phyloP scores from a whole-genome alignment of 1,139 yeast genomes.

The Scheffersomyces titani region DNA sequence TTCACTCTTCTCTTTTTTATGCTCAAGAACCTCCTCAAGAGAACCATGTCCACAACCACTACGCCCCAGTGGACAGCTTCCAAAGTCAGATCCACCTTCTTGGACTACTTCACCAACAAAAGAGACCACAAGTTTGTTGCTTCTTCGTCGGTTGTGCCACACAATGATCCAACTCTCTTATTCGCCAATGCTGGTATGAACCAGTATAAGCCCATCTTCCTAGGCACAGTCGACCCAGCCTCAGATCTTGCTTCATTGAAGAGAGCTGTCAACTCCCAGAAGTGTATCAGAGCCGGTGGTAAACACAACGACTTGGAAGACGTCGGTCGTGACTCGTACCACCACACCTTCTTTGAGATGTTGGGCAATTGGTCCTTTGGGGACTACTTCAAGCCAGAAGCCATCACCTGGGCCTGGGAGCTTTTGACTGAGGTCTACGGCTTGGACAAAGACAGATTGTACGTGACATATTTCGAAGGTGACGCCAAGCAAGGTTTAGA shows the following conservation, averaged over 20 bases:
- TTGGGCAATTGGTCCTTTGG: slow-evolving; percentile 99
- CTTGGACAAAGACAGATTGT: slow-evolving; percentile 73
- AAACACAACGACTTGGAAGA: slow-evolving; percentile 98
- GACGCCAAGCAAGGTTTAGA: slow-evolving; percentile 80
- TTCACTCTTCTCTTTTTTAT: slow-evolving; percentile 5
- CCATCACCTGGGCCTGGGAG: slow-evolving; percentile 88
- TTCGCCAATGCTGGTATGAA: slow-evolving; percentile 99
- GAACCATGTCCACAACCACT: slow-evolving; percentile 15
- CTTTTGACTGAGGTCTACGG: slow-evolving; percentile 82
- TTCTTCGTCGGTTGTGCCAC: slow-evolving; percentile 94
- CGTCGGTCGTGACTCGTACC: slow-evolving; percentile 96
- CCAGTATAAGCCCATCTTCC: slow-evolving; percentile 94
- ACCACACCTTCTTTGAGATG: slow-evolving; percentile 98
- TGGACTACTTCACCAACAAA: slow-evolving; percentile 70
- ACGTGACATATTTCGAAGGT: slow-evolving; percentile 96
- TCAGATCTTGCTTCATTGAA: slow-evolving; percentile 81
- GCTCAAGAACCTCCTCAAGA: slow-evolving; percentile 8
- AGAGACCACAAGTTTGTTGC: slow-evolving; percentile 79
- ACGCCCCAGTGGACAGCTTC: slow-evolving; percentile 59
- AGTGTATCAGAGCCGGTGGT: slow-evolving; percentile 99
- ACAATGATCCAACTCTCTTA: slow-evolving; percentile 92
- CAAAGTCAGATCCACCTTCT: slow-evolving; percentile 82
- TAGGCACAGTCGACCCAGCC: slow-evolving; percentile 95
- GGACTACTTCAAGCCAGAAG: slow-evolving; percentile 94
- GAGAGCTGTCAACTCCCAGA: slow-evolving; percentile 93